A percentile compares a stretch with the other conserved stretches of the same genome.
Evolutionary conservation across 192 early-diverging fungal genomes (phyloP).

Genomic region (Coemansia furcata): DNA sequence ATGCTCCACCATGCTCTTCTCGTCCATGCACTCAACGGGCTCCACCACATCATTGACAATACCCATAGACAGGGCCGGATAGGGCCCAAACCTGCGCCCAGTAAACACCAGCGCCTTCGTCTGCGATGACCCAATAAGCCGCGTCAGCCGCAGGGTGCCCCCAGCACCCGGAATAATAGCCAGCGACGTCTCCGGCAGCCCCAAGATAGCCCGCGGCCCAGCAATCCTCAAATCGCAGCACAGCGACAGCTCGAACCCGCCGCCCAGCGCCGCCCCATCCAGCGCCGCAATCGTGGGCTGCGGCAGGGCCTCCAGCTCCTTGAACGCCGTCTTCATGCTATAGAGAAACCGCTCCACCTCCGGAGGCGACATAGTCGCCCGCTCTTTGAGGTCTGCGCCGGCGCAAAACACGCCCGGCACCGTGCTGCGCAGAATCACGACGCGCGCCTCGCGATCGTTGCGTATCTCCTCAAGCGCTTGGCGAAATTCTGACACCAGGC

Average conservation of each 20-base stretch:
- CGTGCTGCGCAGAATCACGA: constrained; percentile 74
- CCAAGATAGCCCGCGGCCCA: constrained; percentile 75
- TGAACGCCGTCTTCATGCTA: constrained; percentile 70
- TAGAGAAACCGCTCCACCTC: constrained; percentile 86
- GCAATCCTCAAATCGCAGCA: constrained; percentile 87
- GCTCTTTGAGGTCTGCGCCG: constrained; percentile 95
- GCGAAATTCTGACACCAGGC: constrained; percentile 71
- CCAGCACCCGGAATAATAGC: constrained; percentile 98
- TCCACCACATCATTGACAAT: constrained; percentile 67
- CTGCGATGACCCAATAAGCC: constrained; percentile 79
- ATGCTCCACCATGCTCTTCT: constrained; percentile 27
- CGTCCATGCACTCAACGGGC: constrained; percentile 19
- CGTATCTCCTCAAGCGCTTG: constrained; percentile 62
- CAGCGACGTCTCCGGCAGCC: constrained; percentile 87
- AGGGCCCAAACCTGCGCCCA: constrained; percentile 62
- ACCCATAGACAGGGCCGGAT: constrained; percentile 65
- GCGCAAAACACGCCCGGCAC: constrained; percentile 89
- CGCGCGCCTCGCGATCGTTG: constrained; percentile 61
- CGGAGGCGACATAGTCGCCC: constrained; percentile 68
- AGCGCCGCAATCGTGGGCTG: constrained; percentile 92
- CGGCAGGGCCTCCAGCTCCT: constrained; percentile 81
- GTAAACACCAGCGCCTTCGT: constrained; percentile 96
- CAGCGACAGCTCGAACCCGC: constrained; percentile 88
- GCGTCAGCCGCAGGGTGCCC: constrained; percentile 88
- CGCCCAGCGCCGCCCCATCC: constrained; percentile 92